Base-by-base conservation (phyloP, 371 early-diverging fungal genomes). In the Mucor mucedo region DNA sequence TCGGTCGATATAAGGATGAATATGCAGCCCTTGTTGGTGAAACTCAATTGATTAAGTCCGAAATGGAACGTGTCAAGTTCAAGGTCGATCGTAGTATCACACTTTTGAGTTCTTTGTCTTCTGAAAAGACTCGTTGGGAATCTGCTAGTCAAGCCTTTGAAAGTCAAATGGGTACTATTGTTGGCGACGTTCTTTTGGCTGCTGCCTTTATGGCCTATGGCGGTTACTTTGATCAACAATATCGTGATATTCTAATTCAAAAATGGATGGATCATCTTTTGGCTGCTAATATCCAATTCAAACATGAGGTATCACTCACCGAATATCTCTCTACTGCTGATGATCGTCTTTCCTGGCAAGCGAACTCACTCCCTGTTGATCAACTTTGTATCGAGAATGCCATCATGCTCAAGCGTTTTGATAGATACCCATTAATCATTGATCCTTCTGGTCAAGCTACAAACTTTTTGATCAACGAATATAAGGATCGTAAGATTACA, bases 361-460 rank as follows among this genome's bases (percentile, higher is more conserved):
- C 83, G 40, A 88, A 91, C 62, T 81, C 90, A 5, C 83, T 98
- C 30, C 94, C 97, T 4, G 89, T 92, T 1, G 98, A 98, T 76
- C 94, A 93, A 48, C 85, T 97, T 29, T 97, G 95, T 75, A 91
- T 91, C 60, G 98, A 98, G 76, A 98, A 99, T 72, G 98, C 98
- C 32, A 93, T 98, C 62, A 98, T 98, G 91, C 81, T 98, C 39
- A 89, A 94, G 68, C 90, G 93, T 29, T 94, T 90, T 82, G 94
- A 96, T 76, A 87, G 98, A 62, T 98, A 96, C 72, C 98, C 99
- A 44, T 82, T 99, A 49, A 88, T 99, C 58, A 95, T 99, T 71
- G 99, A 98, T 83, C 98, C 99, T 2, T 91, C 96, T 29, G 98
- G 97, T 40, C 93, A 97, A 65, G 98, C 97, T 0, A 87, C 94